Conservation (phyloP, 495 filamentous ascomycete species). For the Penicillium ochrochloron region DNA sequence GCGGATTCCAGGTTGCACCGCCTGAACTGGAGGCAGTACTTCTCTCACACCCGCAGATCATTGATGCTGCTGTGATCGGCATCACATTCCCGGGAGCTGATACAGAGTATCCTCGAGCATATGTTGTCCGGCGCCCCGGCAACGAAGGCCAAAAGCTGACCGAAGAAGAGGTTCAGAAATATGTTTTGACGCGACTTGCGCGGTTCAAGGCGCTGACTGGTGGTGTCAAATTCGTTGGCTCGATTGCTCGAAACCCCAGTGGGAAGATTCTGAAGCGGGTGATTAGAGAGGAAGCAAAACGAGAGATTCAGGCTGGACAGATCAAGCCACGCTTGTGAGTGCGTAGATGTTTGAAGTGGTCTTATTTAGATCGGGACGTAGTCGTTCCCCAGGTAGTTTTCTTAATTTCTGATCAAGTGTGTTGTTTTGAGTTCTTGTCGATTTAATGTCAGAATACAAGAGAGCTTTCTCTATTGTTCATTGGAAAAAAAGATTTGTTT, state of each 20-base stretch:
- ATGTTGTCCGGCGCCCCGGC: constrained; percentile 60
- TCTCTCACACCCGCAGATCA: constrained; percentile 66
- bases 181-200: constrained; percentile 58
- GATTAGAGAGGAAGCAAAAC: constrained; percentile 53
- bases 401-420: not conserved
- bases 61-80: constrained; percentile 81
- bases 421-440: not conserved
- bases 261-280: constrained; percentile 84
- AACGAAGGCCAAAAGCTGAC: constrained; percentile 48
- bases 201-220: constrained; percentile 76
- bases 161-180: constrained; percentile 61
- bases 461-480: too few relatives aligned
- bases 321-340: constrained; percentile 31
- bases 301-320: constrained; percentile 34
- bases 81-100: constrained; percentile 62
- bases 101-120: constrained; percentile 80
- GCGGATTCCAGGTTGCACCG: constrained; percentile 81
- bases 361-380: not conserved
- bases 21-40: constrained; percentile 80
- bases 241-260: constrained; percentile 76
- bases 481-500: too few relatives aligned
- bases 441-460: not conserved
- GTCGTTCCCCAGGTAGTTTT: not conserved
- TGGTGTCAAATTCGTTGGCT: constrained; percentile 76
- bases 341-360: not conserved